These are phyloP conservation scores for Anthostomella pinea DNA, from an alignment of 2,329 filamentous ascomycete species.

Conservation along the genomic window DNA sequence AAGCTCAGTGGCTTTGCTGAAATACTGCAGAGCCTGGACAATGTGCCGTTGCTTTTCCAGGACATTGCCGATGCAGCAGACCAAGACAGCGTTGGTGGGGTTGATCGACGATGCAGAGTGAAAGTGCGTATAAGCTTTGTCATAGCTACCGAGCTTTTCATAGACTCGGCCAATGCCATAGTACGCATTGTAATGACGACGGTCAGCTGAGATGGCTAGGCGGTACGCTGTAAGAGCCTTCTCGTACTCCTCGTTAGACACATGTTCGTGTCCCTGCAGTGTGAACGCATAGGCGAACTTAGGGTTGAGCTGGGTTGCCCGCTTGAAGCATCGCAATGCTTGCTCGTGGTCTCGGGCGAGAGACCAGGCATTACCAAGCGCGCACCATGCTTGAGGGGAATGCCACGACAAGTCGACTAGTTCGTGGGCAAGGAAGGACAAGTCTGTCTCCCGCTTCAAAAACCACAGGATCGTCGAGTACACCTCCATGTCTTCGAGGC, in stretches of 20 bases:
- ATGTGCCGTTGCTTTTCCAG: constrained; percentile 86
- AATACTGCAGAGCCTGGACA: constrained; percentile 74
- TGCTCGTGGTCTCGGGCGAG: constrained; percentile 90
- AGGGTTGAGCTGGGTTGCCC: constrained; percentile 85
- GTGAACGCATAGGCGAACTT: constrained; percentile 95
- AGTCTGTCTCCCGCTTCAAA: constrained; percentile 83
- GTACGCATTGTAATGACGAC: constrained; percentile 96
- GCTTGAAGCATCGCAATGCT: constrained; percentile 89
- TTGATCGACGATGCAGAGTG: constrained; percentile 85
- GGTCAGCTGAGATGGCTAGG: constrained; percentile 79
- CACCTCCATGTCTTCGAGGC: constrained; percentile 93
- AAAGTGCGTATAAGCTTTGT: constrained; percentile 90
- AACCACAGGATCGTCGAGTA: constrained; percentile 99
- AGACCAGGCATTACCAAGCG: constrained; percentile 91
- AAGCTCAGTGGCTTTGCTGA: constrained; percentile 76
- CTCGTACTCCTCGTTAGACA: constrained; percentile 95
- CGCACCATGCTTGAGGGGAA: constrained; percentile 94
- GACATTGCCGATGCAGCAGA: constrained; percentile 88
- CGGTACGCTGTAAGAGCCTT: constrained; percentile 88
- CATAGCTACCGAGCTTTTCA: constrained; percentile 85
- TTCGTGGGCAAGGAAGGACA: constrained; percentile 89
- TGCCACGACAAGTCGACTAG: constrained; percentile 83
- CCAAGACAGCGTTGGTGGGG: constrained; percentile 86
- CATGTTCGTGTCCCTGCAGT: constrained; percentile 91
- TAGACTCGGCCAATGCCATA: constrained; percentile 84